These are phyloP conservation scores for Ramularia collo-cygni DNA, from an alignment of 2,329 filamentous ascomycete genomes.

Conservation along the genomic window DNA sequence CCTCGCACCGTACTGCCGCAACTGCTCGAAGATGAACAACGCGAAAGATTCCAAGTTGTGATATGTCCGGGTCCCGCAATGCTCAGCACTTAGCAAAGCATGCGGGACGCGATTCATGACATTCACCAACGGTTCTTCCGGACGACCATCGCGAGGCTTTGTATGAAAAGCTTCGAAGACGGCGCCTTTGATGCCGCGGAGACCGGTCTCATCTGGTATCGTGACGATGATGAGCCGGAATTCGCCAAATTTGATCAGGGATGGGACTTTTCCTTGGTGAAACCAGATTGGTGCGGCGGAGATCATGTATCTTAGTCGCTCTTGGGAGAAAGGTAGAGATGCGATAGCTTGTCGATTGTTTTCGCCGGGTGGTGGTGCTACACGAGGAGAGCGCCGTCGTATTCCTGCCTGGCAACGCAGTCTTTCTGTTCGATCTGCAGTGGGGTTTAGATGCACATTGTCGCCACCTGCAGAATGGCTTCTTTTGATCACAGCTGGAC, in stretches of 20 bases:
- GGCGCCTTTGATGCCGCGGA: conserved; percentile 1
- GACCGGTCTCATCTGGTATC: conserved; percentile 1
- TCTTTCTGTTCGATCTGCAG: not conserved
- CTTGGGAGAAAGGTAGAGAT: not conserved
- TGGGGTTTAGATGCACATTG: not conserved
- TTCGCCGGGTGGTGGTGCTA: no score
- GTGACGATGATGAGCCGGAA: conserved; percentile 5
- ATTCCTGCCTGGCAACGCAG: not conserved
- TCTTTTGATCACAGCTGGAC: conserved; percentile 3
- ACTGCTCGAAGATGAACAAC: conserved; percentile 4
- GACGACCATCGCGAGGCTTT: not conserved
- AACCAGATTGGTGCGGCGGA: conserved; percentile 2
- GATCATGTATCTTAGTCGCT: no score
- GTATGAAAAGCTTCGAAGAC: conserved; percentile 8
- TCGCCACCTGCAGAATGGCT: conserved; percentile 3
- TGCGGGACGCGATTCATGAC: conserved; percentile 1
- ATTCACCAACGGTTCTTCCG: not conserved
- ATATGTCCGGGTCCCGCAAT: conserved; percentile 5
- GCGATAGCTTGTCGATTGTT: no score
- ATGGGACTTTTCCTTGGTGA: conserved; percentile 4
- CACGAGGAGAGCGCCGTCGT: not conserved
- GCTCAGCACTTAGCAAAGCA: not conserved
- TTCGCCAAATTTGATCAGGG: conserved; percentile 4
- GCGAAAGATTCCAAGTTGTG: conserved; percentile 2
- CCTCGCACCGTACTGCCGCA: conserved; percentile 1